phyloP scores from a whole-genome alignment of 345 rosid genomes.

The Ceriops decandra region DNA sequence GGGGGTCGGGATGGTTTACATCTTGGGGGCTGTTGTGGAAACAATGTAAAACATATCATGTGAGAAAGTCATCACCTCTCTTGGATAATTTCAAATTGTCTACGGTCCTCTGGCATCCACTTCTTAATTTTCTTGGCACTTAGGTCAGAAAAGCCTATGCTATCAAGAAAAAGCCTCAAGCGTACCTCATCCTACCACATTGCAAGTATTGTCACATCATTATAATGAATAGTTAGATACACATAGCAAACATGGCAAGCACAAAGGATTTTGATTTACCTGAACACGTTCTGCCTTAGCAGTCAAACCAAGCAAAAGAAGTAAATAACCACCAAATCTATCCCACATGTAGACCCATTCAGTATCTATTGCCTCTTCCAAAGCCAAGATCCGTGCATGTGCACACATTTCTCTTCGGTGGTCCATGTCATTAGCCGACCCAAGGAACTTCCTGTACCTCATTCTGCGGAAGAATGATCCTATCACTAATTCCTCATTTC shows the following conservation, averaged over 20 bases:
- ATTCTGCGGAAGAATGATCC: conserved; percentile 71
- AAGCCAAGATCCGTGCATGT: conserved; percentile 92
- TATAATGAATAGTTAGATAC: conserved; percentile 7
- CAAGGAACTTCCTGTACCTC: conserved; percentile 59
- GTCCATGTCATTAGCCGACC: conserved; percentile 57
- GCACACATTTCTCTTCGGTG: conserved; percentile 97
- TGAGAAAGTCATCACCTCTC: conserved; percentile 58
- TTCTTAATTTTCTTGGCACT: conserved; percentile 97
- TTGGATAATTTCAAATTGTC: conserved; percentile 96
- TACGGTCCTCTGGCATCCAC: conserved; percentile 99
- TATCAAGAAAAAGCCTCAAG: conserved; percentile 91
- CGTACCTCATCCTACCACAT: conserved; percentile 90
- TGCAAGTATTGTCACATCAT: conserved; percentile 2
- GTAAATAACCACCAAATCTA: conserved; percentile 95
- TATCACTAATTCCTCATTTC: conserved; percentile 83
- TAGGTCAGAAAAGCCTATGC: conserved; percentile 95
- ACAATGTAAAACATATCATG: conserved; percentile 3
- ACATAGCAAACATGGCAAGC: conserved; percentile 8
- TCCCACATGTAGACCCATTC: conserved; percentile 99
- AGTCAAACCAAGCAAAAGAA: conserved; percentile 93
- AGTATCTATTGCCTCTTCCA: conserved; percentile 99
- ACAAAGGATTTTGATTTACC: conserved; percentile 40
- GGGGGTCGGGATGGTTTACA: not conserved
- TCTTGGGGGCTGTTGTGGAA: not conserved
- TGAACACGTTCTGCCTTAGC: conserved; percentile 96